Evolutionary conservation across 176 grass and related monocot species (phyloP).

Genomic region (Cenchrus fungigraminus): DNA sequence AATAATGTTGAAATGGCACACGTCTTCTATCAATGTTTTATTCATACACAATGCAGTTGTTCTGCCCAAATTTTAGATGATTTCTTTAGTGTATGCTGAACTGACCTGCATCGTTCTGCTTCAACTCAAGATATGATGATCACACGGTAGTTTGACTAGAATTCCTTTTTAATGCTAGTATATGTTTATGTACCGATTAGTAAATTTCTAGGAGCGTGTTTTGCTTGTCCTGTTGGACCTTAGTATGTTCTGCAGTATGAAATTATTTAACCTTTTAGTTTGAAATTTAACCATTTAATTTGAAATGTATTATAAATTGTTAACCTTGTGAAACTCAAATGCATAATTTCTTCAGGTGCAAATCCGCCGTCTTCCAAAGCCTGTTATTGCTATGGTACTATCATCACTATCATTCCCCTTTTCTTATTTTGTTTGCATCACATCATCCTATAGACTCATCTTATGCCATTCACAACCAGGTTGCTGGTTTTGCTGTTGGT

Average conservation of each 20-base stretch:
- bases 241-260: background rate
- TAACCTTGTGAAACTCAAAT: background rate
- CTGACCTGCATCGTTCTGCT: background rate
- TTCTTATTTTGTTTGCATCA: background rate
- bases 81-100: constrained; percentile 19
- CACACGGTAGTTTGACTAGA: background rate
- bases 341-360: constrained; percentile 63
- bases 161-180: background rate
- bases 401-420: background rate
- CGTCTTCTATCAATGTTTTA: background rate
- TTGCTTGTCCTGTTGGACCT: background rate
- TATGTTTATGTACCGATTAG: background rate
- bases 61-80: background rate
- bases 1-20: background rate
- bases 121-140: background rate
- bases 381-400: constrained; percentile 86
- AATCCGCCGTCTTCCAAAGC: constrained; percentile 91
- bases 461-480: constrained; percentile 48
- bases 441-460: background rate
- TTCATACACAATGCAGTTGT: background rate
- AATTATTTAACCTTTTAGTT: background rate
- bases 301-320: background rate
- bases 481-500: constrained; percentile 89
- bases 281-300: too few species aligned
- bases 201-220: background rate